phyloP scores from a whole-genome alignment of 306 rosid genomes.

The Trichosanthes cucumerina region DNA sequence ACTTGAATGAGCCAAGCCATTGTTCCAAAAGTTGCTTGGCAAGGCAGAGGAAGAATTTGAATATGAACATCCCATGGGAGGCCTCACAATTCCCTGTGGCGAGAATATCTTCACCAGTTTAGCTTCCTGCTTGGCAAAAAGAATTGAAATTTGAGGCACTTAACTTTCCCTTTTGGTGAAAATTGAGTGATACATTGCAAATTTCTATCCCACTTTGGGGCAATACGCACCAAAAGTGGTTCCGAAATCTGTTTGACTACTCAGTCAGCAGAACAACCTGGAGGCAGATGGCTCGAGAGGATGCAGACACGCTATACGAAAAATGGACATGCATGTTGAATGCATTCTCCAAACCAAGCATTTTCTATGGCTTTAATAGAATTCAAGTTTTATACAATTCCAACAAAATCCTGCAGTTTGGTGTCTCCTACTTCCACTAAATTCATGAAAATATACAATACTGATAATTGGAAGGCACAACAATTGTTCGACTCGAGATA shows the following conservation, averaged over 20 bases:
- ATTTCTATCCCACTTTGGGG: too few relatives aligned
- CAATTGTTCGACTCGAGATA: neutral
- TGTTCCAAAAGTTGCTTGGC: conserved; percentile 16
- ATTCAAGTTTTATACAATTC: neutral
- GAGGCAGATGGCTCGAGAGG: neutral
- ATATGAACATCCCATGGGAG: conserved; percentile 17
- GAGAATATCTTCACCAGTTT: neutral
- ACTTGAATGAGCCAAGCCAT: conserved; percentile 14
- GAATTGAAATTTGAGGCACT: too few relatives aligned
- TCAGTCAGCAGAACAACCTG: neutral
- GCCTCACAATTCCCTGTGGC: neutral
- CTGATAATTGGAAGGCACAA: neutral
- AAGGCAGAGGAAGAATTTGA: conserved; percentile 30
- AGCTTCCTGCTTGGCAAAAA: neutral
- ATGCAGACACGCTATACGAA: neutral
- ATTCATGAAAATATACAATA: neutral
- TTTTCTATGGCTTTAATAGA: neutral
- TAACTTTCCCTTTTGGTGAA: too few relatives aligned
- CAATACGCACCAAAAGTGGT: too few relatives aligned
- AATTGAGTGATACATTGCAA: too few relatives aligned
- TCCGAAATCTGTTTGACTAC: too few relatives aligned
- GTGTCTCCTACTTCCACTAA: neutral
- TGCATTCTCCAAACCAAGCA: neutral
- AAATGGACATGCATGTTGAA: neutral
- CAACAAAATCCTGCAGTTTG: neutral